These are phyloP conservation scores for Alectoria sarmentosa DNA, from an alignment of 495 filamentous ascomycete species.

Conservation along the genomic window DNA sequence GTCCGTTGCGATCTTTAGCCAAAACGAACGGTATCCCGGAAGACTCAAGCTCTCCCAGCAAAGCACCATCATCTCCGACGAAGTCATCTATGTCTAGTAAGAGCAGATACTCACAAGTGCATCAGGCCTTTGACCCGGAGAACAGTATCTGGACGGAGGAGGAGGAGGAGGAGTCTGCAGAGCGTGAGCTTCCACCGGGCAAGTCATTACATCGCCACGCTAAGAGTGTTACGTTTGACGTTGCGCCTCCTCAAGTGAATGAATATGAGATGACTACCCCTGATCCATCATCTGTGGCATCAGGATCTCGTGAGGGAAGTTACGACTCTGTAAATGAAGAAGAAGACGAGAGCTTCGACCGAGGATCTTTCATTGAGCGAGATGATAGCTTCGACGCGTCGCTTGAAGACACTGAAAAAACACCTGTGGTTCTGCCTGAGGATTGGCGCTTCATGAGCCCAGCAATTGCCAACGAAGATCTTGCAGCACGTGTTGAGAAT, in stretches of 20 bases:
- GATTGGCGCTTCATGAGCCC: constrained; percentile 85
- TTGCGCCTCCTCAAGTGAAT: constrained; percentile 85
- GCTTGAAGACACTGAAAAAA: constrained; percentile 91
- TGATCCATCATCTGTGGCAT: constrained; percentile 81
- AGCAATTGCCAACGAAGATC: constrained; percentile 40
- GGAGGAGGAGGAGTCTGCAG: constrained; percentile 42
- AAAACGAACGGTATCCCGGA: constrained; percentile 23
- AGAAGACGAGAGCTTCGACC: constrained; percentile 63
- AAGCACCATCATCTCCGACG: constrained; percentile 66
- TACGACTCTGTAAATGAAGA: constrained; percentile 80
- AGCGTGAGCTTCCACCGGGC: constrained; percentile 47
- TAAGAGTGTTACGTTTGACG: constrained; percentile 95
- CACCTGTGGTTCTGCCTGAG: constrained; percentile 91
- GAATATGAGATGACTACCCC: constrained; percentile 98
- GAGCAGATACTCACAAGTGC: constrained; percentile 52
- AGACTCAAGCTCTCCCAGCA: constrained; percentile 56
- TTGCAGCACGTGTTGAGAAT: constrained; percentile 54
- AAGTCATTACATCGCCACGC: constrained; percentile 66
- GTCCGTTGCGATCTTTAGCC: constrained; percentile 27
- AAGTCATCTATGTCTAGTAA: constrained; percentile 76
- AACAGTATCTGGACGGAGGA: constrained; percentile 62
- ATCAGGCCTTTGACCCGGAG: constrained; percentile 60
- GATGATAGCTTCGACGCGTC: constrained; percentile 94
- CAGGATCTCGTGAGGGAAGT: constrained; percentile 81
- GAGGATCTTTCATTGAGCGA: constrained; percentile 55